Conservation (phyloP, 2,329 filamentous ascomycete species). For the Cladosporium sp. region DNA sequence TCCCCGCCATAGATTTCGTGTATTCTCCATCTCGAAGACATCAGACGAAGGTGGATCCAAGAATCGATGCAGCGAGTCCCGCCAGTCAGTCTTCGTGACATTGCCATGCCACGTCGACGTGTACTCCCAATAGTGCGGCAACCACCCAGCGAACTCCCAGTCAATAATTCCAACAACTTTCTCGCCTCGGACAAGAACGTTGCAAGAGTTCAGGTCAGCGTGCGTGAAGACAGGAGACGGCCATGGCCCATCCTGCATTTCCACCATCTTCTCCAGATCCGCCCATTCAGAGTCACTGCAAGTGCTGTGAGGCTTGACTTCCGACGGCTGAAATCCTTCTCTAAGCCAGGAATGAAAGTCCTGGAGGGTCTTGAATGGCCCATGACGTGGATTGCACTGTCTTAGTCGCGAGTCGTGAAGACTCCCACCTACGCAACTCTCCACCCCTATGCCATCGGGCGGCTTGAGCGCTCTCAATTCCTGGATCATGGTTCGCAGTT, state of each 20-base stretch:
- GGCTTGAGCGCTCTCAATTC: constrained; percentile 11
- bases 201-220: constrained; percentile 42
- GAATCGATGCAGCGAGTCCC: too few relatives aligned
- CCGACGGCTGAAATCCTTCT: constrained; percentile 1
- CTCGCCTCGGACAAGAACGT: constrained; percentile 41
- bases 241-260: constrained; percentile 5
- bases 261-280: constrained; percentile 3
- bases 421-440: constrained; percentile 13
- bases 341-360: constrained; percentile 16
- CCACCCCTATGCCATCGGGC: constrained; percentile 9
- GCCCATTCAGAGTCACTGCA: background rate
- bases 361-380: constrained; percentile 16
- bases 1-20: too few relatives aligned
- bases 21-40: too few relatives aligned
- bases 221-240: constrained; percentile 40
- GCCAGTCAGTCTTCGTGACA: too few relatives aligned
- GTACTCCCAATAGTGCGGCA: constrained; percentile 47
- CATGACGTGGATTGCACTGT: constrained; percentile 8
- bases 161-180: constrained; percentile 44
- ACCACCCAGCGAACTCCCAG: constrained; percentile 48
- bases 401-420: constrained; percentile 15
- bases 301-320: background rate
- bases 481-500: constrained; percentile 17
- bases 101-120: too few relatives aligned
- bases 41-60: too few relatives aligned